Conservation (phyloP, 2,329 filamentous ascomycete genomes). For the Fusarium graminum region DNA sequence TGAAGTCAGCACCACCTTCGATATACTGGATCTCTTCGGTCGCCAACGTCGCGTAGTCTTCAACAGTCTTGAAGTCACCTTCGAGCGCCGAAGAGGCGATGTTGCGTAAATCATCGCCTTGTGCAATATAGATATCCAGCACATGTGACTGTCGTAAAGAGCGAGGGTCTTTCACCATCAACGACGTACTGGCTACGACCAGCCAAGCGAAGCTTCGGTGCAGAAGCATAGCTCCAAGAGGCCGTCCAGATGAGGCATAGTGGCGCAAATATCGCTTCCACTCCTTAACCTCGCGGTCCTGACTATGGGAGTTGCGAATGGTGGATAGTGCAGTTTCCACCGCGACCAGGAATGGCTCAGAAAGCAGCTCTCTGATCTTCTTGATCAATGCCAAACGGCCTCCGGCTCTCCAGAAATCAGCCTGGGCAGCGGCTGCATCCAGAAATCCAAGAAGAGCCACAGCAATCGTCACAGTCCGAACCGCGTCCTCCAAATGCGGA, state of each 20-base stretch:
- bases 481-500: conserved; percentile 73
- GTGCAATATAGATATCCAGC: conserved; percentile 78
- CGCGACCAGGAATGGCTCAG: conserved; percentile 85
- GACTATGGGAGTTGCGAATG: conserved; percentile 81
- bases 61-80: conserved; percentile 68
- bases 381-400: conserved; percentile 81
- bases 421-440: conserved; percentile 81
- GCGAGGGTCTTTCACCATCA: conserved; percentile 75
- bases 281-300: conserved; percentile 76
- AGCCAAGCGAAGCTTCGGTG: conserved; percentile 91
- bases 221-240: conserved; percentile 90
- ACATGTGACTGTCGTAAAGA: conserved; percentile 72
- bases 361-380: conserved; percentile 78
- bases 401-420: conserved; percentile 82
- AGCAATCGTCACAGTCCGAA: conserved; percentile 79
- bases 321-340: conserved; percentile 92
- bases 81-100: conserved; percentile 55
- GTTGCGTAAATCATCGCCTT: conserved; percentile 61
- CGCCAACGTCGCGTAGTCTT: conserved; percentile 77
- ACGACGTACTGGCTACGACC: conserved; percentile 80
- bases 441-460: conserved; percentile 93
- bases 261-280: conserved; percentile 90
- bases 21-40: conserved; percentile 86
- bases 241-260: conserved; percentile 82
- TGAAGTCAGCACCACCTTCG: conserved; percentile 90